These are phyloP conservation scores for Pascua sp. DNA, from an alignment of 1,284 basidiomycete genomes.

Conservation along the genomic window DNA sequence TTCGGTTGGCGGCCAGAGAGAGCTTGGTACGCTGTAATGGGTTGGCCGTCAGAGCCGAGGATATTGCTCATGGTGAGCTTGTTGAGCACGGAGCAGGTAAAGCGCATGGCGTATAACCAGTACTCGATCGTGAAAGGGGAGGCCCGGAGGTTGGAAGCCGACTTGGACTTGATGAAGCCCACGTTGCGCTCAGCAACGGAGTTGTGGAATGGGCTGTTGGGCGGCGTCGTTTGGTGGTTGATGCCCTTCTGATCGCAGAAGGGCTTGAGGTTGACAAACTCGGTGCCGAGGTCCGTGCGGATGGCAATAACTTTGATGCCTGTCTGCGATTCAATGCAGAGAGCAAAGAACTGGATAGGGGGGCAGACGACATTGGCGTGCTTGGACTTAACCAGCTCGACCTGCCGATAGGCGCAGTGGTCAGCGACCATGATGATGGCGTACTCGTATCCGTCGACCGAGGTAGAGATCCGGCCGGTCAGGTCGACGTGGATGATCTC, in stretches of 20 bases:
- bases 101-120: slow-evolving; percentile 14
- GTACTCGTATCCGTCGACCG: neutral
- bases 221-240: slow-evolving; percentile 3
- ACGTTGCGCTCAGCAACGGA: slow-evolving; percentile 36
- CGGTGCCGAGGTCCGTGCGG: slow-evolving; percentile 3
- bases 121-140: neutral
- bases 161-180: slow-evolving; percentile 25
- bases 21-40: slow-evolving; percentile 4
- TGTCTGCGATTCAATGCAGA: slow-evolving; percentile 1
- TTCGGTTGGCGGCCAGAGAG: slow-evolving; percentile 1
- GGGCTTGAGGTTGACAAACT: neutral
- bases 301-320: neutral
- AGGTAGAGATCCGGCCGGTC: neutral
- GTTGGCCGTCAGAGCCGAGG: slow-evolving; percentile 1
- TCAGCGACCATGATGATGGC: neutral
- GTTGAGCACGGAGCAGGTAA: slow-evolving; percentile 13
- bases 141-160: slow-evolving; percentile 5
- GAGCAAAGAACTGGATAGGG: neutral
- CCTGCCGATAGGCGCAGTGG: neutral
- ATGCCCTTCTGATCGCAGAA: neutral
- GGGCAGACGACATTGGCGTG: neutral
- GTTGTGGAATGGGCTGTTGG: slow-evolving; percentile 33
- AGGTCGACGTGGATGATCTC: slow-evolving; percentile 5
- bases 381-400: neutral
- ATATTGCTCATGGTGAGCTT: no score